Base-by-base conservation (phyloP, 108 stramenopile genomes). In the Cyclotella sp. region DNA sequence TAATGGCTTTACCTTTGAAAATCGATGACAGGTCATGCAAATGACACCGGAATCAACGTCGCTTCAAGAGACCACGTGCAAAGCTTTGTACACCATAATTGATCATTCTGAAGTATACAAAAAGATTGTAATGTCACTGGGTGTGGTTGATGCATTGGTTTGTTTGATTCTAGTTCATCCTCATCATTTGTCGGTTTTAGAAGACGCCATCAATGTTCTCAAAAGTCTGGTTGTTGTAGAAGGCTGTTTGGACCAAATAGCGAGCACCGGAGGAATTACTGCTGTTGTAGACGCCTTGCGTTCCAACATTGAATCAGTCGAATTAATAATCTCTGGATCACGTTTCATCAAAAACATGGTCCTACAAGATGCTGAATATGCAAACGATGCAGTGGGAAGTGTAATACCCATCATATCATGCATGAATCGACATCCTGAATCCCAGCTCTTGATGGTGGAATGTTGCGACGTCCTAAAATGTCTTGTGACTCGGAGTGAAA, bases 111-210 rank as follows among this genome's bases (percentile, higher is more conserved):
- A 86, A n/a, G 75, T 70, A 14, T 21, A 76, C 18, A 83, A 86
- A 34, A 75, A 75, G 28, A 60, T 77, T 49, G 53, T 76, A 10
- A 70, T 87, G 13, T 83, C 70, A 45, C 67, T 42, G 15, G 86
- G 86, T 27, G 86, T 73, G 0, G 67, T 88, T 18, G 89, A 88
- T 75, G 84, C 86, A 26, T 70, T 87, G 34, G 65, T 78, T 28
- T 88, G 87, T 44, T 53, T 82, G 26, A 64, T 90, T 61, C 62
- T 85, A 21, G 83, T 87, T 73, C 87, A 88, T 46, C 87, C 83
- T 1, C 54, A 71, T 21, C 61, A 70, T 29, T 24, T 73, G 45
- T 19, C 54, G 18, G 72, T 84, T 26, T 63, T 90, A n/a, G 84
- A 86, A 52, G 82, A 79, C 18, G 89, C 89, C 1, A 70, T 82